Evolutionary conservation across 768 basidiomycete genomes (phyloP).

Genomic region (Pisolithus microcarpus): DNA sequence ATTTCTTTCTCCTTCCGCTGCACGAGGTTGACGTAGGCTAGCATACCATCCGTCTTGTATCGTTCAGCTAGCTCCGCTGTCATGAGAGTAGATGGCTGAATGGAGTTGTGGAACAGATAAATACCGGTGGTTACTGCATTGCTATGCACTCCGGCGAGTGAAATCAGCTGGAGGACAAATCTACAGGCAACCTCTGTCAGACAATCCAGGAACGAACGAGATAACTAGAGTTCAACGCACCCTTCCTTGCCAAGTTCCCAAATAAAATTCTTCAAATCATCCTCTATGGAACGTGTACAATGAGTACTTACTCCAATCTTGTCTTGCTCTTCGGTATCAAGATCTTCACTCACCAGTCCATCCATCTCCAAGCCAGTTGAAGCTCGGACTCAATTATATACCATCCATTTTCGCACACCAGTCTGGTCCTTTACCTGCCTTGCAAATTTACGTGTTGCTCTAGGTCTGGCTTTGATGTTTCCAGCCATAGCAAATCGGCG

Average conservation of each 20-base stretch:
- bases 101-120: conserved; percentile 8
- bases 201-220: neutral
- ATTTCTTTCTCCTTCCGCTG: conserved; percentile 85
- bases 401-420: conserved; percentile 66
- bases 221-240: conserved; percentile 28
- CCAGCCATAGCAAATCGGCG: conserved; percentile 87
- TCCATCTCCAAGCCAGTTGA: conserved; percentile 85
- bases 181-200: conserved; percentile 30
- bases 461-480: conserved; percentile 84
- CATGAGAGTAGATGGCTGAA: neutral
- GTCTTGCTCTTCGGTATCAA: too few relatives aligned
- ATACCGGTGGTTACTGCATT: conserved; percentile 71
- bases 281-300: conserved; percentile 33
- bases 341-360: conserved; percentile 46
- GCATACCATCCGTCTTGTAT: conserved; percentile 86
- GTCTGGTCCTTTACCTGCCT: conserved; percentile 62
- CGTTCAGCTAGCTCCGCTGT: conserved; percentile 70
- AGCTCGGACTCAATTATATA: conserved; percentile 93
- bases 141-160: conserved; percentile 84
- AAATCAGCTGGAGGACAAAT: conserved; percentile 84
- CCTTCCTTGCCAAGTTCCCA: conserved; percentile 91
- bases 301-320: neutral
- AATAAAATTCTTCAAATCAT: conserved; percentile 74
- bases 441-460: conserved; percentile 70
- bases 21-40: conserved; percentile 84